Evolutionary conservation across 805 yeast species (phyloP).

Genomic region (Torulaspora franciscae): DNA sequence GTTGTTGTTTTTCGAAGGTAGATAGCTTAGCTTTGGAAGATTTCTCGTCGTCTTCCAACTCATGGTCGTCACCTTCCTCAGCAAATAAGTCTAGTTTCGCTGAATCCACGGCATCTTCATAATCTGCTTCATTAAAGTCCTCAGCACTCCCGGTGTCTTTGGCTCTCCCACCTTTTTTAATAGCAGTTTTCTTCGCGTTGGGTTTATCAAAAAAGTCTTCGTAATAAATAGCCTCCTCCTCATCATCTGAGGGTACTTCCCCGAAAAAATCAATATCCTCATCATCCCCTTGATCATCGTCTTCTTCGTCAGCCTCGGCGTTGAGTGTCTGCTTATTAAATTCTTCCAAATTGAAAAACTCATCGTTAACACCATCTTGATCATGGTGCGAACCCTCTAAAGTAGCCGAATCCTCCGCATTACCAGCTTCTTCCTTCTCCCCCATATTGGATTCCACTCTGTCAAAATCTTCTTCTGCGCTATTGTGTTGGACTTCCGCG

Average conservation of each 20-base stretch:
- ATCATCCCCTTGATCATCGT: constrained; percentile 31
- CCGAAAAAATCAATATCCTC: constrained; percentile 51
- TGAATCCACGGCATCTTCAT: constrained; percentile 53
- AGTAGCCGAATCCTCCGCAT: constrained; percentile 9
- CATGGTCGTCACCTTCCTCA: constrained; percentile 35
- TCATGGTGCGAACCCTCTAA: constrained; percentile 37
- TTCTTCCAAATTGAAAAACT: constrained; percentile 77
- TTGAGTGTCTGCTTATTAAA: constrained; percentile 72
- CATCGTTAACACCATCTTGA: constrained; percentile 69
- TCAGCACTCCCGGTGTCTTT: constrained; percentile 29
- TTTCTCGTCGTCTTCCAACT: constrained; percentile 23
- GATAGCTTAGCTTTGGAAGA: constrained; percentile 44
- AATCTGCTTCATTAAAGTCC: constrained; percentile 56
- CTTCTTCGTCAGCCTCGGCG: constrained; percentile 48
- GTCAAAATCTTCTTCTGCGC: constrained; percentile 4
- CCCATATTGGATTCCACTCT: constrained; percentile 26
- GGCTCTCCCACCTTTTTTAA: constrained; percentile 2
- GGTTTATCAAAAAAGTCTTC: constrained; percentile 60
- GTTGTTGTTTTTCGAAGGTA: constrained; percentile 78
- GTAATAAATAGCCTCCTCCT: constrained; percentile 53
- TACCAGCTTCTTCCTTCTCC: constrained; percentile 19
- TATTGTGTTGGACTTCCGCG: neutral
- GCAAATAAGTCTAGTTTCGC: constrained; percentile 63
- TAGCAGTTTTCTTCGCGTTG: constrained; percentile 9
- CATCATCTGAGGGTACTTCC: constrained; percentile 46